Conservation (phyloP, 192 early-diverging fungal genomes). For the Coemansia furcata region DNA sequence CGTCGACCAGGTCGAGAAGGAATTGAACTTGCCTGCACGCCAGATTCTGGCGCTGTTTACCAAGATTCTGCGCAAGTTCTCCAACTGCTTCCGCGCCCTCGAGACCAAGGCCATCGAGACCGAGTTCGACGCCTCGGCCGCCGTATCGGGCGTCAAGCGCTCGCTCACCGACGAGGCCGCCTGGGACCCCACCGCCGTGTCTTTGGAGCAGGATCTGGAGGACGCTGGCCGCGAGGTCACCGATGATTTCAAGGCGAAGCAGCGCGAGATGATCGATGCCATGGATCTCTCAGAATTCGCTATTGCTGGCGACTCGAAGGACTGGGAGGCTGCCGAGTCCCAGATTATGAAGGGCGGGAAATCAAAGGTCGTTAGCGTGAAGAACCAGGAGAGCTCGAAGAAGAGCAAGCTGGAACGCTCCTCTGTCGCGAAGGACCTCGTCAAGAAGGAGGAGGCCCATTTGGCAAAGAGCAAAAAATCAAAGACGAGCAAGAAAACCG, state of each 20-base stretch:
- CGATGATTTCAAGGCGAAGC: constrained; percentile 62
- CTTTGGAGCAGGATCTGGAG: constrained; percentile 81
- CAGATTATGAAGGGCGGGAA: constrained; percentile 61
- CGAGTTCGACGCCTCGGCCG: constrained; percentile 21
- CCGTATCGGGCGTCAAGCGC: constrained; percentile 13
- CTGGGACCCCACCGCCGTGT: constrained; percentile 81
- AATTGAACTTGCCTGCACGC: constrained; percentile 74
- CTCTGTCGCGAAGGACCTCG: constrained; percentile 20
- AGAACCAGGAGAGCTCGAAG: constrained; percentile 60
- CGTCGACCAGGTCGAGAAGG: constrained; percentile 84
- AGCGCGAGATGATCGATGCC: constrained; percentile 75
- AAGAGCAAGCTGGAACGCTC: constrained; percentile 43
- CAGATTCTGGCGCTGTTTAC: constrained; percentile 94
- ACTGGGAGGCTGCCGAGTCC: constrained; percentile 68
- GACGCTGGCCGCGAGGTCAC: constrained; percentile 78
- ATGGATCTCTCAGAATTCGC: constrained; percentile 77
- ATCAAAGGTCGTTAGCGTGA: constrained; percentile 66
- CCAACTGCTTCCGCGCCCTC: constrained; percentile 62
- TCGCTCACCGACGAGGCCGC: constrained; percentile 64
- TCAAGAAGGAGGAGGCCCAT: constrained; percentile 31
- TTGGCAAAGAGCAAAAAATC: constrained; percentile 36
- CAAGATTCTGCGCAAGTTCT: constrained; percentile 88
- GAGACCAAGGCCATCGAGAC: constrained; percentile 43
- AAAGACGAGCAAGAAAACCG: constrained; percentile 49
- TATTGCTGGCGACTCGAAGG: constrained; percentile 66